Conservation (phyloP, 768 basidiomycete species). For the Gymnopilus junonius region DNA sequence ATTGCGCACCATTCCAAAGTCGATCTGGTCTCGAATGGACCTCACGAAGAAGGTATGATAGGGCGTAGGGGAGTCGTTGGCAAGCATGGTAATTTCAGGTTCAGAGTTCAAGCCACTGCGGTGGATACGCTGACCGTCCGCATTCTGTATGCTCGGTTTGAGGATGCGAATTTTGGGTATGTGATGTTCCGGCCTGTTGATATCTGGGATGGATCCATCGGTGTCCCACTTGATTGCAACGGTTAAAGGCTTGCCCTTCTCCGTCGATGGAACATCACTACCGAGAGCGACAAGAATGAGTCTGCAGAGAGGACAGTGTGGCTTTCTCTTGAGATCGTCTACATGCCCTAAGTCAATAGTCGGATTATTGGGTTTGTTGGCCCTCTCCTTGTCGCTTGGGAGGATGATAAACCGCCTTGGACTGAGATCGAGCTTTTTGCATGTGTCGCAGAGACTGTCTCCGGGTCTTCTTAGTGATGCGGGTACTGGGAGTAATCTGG, state of each 20-base stretch:
- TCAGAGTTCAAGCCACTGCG: neutral
- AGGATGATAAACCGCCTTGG: neutral
- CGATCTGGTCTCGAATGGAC: neutral
- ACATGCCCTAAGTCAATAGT: neutral
- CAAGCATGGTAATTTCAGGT: neutral
- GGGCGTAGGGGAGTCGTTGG: neutral
- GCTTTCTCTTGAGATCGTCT: neutral
- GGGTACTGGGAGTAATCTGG: no score
- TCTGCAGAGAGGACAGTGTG: neutral
- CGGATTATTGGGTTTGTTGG: neutral
- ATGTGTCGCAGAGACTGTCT: neutral
- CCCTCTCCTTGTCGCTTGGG: neutral
- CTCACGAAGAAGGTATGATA: neutral
- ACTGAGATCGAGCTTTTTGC: neutral
- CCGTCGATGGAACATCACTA: neutral
- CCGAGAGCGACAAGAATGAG: neutral
- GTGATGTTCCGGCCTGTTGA: neutral
- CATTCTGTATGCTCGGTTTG: neutral
- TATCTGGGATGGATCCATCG: neutral
- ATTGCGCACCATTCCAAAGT: constrained; percentile 2
- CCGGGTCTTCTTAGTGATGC: neutral
- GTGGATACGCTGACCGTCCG: neutral
- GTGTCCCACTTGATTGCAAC: neutral
- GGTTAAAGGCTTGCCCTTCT: neutral
- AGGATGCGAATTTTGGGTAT: neutral